Evolutionary conservation across 352 stramenopile species (phyloP).

Genomic region (Peronospora destructor): DNA sequence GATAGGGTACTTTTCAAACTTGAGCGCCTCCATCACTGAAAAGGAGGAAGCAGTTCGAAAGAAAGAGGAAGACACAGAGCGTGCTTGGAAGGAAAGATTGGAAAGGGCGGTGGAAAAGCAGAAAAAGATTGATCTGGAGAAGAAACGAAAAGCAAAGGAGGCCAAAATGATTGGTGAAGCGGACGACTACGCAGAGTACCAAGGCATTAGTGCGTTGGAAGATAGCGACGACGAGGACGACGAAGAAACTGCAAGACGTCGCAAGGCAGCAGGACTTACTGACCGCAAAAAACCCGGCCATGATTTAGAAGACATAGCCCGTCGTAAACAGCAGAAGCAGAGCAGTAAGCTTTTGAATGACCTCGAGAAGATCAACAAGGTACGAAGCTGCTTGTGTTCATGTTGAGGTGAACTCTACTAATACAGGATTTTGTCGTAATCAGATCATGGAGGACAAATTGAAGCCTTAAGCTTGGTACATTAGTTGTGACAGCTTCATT

Average conservation of each 20-base stretch:
- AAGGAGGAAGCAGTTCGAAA: slow-evolving; percentile 35
- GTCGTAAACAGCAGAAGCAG: slow-evolving; percentile 60
- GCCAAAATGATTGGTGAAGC: slow-evolving; percentile 29
- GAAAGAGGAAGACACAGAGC: slow-evolving; percentile 40
- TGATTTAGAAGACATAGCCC: slow-evolving; percentile 27
- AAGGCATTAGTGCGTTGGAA: slow-evolving; percentile 26
- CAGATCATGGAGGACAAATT: slow-evolving; percentile 34
- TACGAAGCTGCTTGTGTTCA: slow-evolving; percentile 12
- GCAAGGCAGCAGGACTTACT: slow-evolving; percentile 27
- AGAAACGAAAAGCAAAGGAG: slow-evolving; percentile 33
- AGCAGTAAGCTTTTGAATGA: slow-evolving; percentile 62
- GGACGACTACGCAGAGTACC: slow-evolving; percentile 62
- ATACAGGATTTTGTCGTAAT: background rate
- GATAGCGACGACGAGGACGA: slow-evolving; percentile 68
- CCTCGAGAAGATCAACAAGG: slow-evolving; percentile 70
- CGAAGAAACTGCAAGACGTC: slow-evolving; percentile 25
- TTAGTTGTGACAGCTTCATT: background rate
- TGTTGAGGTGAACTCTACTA: slow-evolving; percentile 7
- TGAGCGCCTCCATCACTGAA: slow-evolving; percentile 62
- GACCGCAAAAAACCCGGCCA: slow-evolving; percentile 15
- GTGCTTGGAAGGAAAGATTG: slow-evolving; percentile 53
- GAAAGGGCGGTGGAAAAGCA: slow-evolving; percentile 49
- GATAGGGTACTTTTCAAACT: slow-evolving; percentile 53
- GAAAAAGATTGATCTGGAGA: slow-evolving; percentile 33
- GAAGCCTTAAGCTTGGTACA: slow-evolving; percentile 3